Evolutionary conservation across 345 rosid species (phyloP), one percentile per base, ranked within the genome.

Genomic region (Odontarrhena argentea): DNA sequence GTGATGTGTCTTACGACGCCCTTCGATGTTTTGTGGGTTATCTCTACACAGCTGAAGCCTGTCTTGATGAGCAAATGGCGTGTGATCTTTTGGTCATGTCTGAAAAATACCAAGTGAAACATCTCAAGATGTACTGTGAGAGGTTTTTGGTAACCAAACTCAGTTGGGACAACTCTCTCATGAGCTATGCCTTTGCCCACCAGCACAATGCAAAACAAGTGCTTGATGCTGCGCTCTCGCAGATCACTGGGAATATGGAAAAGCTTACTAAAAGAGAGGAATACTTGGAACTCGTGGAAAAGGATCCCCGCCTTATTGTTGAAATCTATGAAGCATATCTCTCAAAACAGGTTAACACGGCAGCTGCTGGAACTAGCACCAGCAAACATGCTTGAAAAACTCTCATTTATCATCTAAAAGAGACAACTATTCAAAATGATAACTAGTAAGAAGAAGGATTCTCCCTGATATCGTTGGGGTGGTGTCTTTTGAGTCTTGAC

Each of bases 131-230:
- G 9, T 81, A 79, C 70, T 86, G 96, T 26, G 94, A 89, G 87
- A 89, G 76, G 77, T 86, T 77, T 71, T 43, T 93, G 55, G 80
- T 87, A 9, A 84, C 96, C 14, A 89, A 85, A 67, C 75, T 89
- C 77, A 89, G 74, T 68, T 81, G 85, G 86, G 88, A 93, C 62
- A 93, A 85, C 45, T 85, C 87, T 5, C 77, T 93, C 34, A 68
- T 88, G 84, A 84, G 75, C 67, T 89, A 86, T 60, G 87, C 89
- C 37, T 90, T 90, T 69, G 97, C 97, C 3, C 92, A 85, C 74
- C 97, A 85, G 85, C 90, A 92, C 73, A 77, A 81, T 6, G 91
- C 98, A 0, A 85, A 85, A 56, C 85, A 77, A 37, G 49, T 92
- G 75, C 80, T 79, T 22, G 92, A 89, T 63, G 75, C 88, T 8